These are phyloP conservation scores for Saccharomycopsis sp. DNA, from an alignment of 805 yeast species.

Conservation along the genomic window DNA sequence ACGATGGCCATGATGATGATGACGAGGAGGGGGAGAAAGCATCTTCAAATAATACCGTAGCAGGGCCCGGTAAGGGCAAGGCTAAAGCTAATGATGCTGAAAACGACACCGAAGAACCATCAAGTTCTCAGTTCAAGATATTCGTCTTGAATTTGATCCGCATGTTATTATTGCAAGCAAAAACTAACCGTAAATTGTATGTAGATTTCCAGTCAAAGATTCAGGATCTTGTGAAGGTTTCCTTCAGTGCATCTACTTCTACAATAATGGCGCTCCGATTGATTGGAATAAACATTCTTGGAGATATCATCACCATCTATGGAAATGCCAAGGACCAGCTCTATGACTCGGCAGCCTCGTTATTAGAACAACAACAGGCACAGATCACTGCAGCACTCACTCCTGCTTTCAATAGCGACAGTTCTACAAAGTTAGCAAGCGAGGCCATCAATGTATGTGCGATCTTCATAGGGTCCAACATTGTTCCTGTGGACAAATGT, in stretches of 20 bases:
- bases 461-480: conserved; percentile 58
- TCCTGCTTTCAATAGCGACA: conserved; percentile 74
- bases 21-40: conserved; percentile 17
- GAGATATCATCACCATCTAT: conserved; percentile 52
- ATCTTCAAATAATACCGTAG: conserved; percentile 21
- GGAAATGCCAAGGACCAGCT: conserved; percentile 64
- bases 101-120: conserved; percentile 39
- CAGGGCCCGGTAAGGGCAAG: background rate
- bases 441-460: conserved; percentile 76
- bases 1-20: conserved; percentile 16
- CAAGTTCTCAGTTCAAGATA: conserved; percentile 48
- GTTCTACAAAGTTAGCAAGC: conserved; percentile 67
- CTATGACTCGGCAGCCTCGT: conserved; percentile 52
- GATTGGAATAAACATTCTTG: conserved; percentile 61
- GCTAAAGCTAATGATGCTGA: conserved; percentile 12
- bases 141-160: conserved; percentile 42
- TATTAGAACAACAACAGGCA: conserved; percentile 90
- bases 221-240: conserved; percentile 64
- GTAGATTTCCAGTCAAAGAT: conserved; percentile 39
- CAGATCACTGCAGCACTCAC: conserved; percentile 84
- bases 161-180: conserved; percentile 36
- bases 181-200: conserved; percentile 33
- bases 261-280: conserved; percentile 53
- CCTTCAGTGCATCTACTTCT: conserved; percentile 78
- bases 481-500: conserved; percentile 43